phyloP scores from a whole-genome alignment of 495 filamentous ascomycete species.

The Aspergillus sclerotiicarbonarius region DNA sequence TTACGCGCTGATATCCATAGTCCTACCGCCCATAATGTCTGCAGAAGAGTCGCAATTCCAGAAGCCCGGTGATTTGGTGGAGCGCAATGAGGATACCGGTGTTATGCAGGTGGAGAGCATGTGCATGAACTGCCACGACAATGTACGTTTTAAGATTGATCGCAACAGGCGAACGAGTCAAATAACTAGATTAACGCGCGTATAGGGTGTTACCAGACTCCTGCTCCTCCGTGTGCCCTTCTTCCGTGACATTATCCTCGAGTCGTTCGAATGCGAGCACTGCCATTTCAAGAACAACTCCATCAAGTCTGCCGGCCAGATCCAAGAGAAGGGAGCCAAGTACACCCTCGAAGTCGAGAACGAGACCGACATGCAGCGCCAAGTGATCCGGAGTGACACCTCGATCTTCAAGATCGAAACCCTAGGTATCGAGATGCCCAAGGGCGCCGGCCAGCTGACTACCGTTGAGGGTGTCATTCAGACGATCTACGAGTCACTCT shows the following conservation, averaged over 20 bases:
- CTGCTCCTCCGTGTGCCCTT: constrained; percentile 88
- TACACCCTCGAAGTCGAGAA: constrained; percentile 71
- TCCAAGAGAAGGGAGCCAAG: constrained; percentile 82
- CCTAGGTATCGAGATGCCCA: constrained; percentile 85
- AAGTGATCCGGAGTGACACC: constrained; percentile 88
- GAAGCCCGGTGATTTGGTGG: constrained; percentile 43
- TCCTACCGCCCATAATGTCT: constrained; percentile 30
- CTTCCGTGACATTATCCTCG: constrained; percentile 95
- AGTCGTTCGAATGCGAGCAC: constrained; percentile 90
- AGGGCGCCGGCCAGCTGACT: constrained; percentile 82
- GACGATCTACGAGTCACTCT: constrained; percentile 72
- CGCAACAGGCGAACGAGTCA: background rate
- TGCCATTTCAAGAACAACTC: constrained; percentile 89
- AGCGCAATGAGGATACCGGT: constrained; percentile 44
- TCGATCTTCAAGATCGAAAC: constrained; percentile 78
- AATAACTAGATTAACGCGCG: background rate
- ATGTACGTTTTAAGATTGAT: constrained; percentile 53
- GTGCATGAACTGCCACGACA: constrained; percentile 85
- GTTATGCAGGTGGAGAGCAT: constrained; percentile 59
- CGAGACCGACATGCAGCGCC: constrained; percentile 71
- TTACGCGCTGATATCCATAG: background rate
- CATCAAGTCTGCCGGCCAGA: constrained; percentile 83
- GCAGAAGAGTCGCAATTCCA: constrained; percentile 41
- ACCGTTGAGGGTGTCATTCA: constrained; percentile 86
- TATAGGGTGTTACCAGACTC: constrained; percentile 77